phyloP scores from a whole-genome alignment of 805 yeast species.

The Yarrowia phangngaensis region DNA sequence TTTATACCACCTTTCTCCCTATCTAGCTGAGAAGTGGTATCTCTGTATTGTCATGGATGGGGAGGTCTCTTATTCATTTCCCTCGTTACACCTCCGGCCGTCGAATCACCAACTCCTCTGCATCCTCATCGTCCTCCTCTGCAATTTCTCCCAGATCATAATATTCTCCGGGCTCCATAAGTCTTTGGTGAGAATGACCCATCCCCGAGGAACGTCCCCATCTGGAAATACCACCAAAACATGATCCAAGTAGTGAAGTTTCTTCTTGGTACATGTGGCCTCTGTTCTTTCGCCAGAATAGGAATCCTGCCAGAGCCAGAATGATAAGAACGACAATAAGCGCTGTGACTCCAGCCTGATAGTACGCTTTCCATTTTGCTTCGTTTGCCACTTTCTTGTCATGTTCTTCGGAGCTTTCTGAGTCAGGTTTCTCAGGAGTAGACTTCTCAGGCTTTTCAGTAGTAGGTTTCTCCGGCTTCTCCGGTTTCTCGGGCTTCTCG shows the following conservation, averaged over 20 bases:
- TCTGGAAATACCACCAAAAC: slow-evolving; percentile 26
- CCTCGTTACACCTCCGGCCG: slow-evolving; percentile 3
- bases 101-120: slow-evolving; percentile 27
- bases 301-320: slow-evolving; percentile 28
- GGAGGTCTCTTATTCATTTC: no score
- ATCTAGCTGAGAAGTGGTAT: no score
- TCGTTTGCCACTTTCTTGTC: slow-evolving; percentile 35
- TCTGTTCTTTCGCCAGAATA: slow-evolving; percentile 32
- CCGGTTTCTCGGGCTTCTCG: background rate
- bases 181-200: slow-evolving; percentile 6
- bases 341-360: slow-evolving; percentile 41
- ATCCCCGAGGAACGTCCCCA: slow-evolving; percentile 19
- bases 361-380: slow-evolving; percentile 41
- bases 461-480: background rate
- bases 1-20: no score
- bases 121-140: slow-evolving; percentile 34
- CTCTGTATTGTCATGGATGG: no score
- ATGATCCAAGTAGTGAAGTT: slow-evolving; percentile 14
- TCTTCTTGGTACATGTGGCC: slow-evolving; percentile 29
- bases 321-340: slow-evolving; percentile 38
- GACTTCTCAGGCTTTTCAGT: background rate
- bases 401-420: slow-evolving; percentile 26
- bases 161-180: slow-evolving; percentile 25
- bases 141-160: slow-evolving; percentile 29
- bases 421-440: background rate